These are phyloP conservation scores for Naumovozyma dairenensis DNA, from an alignment of 805 yeast genomes.

Conservation along the genomic window DNA sequence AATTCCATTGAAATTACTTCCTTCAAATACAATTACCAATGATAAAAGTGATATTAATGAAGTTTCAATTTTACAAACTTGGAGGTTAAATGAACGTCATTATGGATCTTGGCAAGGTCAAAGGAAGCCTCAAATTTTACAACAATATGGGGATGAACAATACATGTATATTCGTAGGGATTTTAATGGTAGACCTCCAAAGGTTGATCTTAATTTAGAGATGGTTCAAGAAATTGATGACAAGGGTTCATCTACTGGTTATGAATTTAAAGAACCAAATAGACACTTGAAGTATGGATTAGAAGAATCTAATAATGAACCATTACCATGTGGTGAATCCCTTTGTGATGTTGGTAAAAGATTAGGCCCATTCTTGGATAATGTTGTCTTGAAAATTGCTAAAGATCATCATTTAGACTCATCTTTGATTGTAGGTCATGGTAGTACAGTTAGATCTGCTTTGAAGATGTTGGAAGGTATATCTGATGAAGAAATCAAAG, in stretches of 20 bases:
- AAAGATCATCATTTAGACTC: conserved; percentile 42
- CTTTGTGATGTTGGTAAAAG: conserved; percentile 61
- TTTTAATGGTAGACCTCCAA: conserved; percentile 62
- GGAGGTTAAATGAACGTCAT: conserved; percentile 80
- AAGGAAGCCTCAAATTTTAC: conserved; percentile 56
- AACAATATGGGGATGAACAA: conserved; percentile 58
- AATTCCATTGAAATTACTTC: conserved; percentile 1
- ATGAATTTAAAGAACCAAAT: conserved; percentile 31
- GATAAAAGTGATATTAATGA: conserved; percentile 33
- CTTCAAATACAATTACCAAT: background rate
- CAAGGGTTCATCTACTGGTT: conserved; percentile 24
- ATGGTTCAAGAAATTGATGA: conserved; percentile 33
- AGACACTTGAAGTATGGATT: conserved; percentile 25
- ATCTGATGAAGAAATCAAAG: conserved; percentile 58
- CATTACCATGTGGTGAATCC: conserved; percentile 63
- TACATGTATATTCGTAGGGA: conserved; percentile 77
- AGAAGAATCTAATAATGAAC: conserved; percentile 32
- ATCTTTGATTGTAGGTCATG: conserved; percentile 69
- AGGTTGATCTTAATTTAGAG: conserved; percentile 27
- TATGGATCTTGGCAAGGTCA: conserved; percentile 77
- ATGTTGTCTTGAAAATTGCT: conserved; percentile 37
- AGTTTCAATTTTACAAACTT: conserved; percentile 50
- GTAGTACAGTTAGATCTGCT: conserved; percentile 69
- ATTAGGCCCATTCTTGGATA: conserved; percentile 48
- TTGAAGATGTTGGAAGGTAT: conserved; percentile 58